phyloP scores from a whole-genome alignment of 2,329 filamentous ascomycete genomes.

The Teratosphaeria nubilosa region DNA sequence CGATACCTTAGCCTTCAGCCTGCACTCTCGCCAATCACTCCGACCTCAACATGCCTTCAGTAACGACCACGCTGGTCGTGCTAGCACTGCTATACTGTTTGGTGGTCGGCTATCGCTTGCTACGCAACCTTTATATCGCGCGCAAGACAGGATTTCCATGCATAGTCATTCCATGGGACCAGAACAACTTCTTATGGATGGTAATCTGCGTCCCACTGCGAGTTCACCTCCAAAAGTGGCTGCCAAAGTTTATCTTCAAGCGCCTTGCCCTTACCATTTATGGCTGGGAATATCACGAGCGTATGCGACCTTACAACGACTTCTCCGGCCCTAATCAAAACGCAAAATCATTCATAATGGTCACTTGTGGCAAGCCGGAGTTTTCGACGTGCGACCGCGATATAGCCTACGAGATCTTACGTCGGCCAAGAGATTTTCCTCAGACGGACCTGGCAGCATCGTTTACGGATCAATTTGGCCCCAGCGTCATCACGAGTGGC shows the following conservation, averaged over 20 bases:
- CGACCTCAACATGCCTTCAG: constrained; percentile 13
- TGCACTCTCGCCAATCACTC: background rate
- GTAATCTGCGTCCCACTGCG: constrained; percentile 12
- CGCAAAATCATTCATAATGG: constrained; percentile 12
- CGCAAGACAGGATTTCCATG: constrained; percentile 15
- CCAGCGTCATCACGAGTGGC: constrained; percentile 17
- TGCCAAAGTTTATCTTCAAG: constrained; percentile 12
- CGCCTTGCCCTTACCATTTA: constrained; percentile 16
- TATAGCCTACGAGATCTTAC: constrained; percentile 12
- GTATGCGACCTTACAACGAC: constrained; percentile 8
- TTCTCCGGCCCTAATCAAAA: constrained; percentile 9
- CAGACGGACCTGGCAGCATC: constrained; percentile 10
- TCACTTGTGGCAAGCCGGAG: constrained; percentile 14
- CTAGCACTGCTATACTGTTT: constrained; percentile 11
- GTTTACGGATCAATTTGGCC: constrained; percentile 17
- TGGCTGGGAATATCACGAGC: constrained; percentile 19
- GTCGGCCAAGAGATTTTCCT: constrained; percentile 15
- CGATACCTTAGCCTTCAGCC: too few species aligned
- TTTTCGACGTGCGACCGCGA: constrained; percentile 17
- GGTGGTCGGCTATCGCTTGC: constrained; percentile 13
- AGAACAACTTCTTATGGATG: constrained; percentile 20
- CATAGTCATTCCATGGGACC: constrained; percentile 19
- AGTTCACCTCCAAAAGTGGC: constrained; percentile 9
- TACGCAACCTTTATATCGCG: constrained; percentile 15
- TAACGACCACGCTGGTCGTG: constrained; percentile 7